Percentiles rank a stretch among this genome's conserved stretches.
Conservation (phyloP, 768 basidiomycete genomes). For the Phylloporus rhodoxanthus region DNA sequence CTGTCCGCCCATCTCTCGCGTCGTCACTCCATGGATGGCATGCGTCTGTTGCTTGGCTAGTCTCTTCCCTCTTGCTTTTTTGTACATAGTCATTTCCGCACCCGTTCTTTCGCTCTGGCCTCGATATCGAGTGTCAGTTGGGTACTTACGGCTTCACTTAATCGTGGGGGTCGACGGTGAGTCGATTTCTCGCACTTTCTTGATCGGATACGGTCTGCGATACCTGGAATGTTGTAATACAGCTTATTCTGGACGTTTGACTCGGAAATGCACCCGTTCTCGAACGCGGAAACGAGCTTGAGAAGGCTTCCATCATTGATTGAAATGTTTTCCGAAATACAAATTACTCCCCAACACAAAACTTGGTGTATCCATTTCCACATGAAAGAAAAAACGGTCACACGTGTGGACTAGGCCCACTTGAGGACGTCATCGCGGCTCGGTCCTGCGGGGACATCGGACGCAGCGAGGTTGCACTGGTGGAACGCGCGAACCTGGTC, state of each 20-base stretch:
- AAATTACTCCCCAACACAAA: no score
- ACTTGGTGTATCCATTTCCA: conserved; percentile 1
- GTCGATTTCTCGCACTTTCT: conserved; percentile 16
- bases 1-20: conserved; percentile 1
- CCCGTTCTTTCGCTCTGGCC: conserved; percentile 2
- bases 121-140: conserved; percentile 13
- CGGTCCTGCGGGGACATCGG: conserved; percentile 45
- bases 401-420: conserved; percentile 40
- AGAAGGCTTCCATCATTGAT: conserved; percentile 15
- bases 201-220: conserved; percentile 31
- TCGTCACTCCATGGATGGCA: conserved; percentile 2
- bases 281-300: not conserved
- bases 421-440: conserved; percentile 37
- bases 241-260: conserved; percentile 26
- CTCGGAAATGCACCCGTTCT: not conserved
- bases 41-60: conserved; percentile 19
- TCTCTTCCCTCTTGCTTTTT: conserved; percentile 1
- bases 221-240: conserved; percentile 36
- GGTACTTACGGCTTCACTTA: conserved; percentile 25
- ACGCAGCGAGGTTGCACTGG: conserved; percentile 55
- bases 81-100: conserved; percentile 21
- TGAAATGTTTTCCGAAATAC: no score
- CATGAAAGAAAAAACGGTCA: not conserved
- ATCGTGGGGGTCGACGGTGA: conserved; percentile 17
- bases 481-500: conserved; percentile 47